Evolutionary conservation across 768 basidiomycete species (phyloP).

Genomic region (Pisolithus albus): DNA sequence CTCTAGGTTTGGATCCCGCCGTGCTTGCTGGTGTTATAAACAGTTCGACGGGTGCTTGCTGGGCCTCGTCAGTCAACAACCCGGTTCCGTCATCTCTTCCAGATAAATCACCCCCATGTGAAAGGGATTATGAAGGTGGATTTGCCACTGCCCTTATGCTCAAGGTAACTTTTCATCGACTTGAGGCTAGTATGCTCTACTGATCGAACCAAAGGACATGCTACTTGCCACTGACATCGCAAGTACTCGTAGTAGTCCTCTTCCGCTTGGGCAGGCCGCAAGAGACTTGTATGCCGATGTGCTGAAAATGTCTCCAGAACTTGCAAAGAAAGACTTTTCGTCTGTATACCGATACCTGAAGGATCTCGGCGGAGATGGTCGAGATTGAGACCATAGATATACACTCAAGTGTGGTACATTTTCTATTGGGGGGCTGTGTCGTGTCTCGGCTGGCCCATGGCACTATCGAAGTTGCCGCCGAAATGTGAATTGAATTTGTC

Average conservation of each 20-base stretch:
- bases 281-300: slow-evolving; percentile 54
- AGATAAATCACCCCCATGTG: slow-evolving; percentile 72
- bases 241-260: slow-evolving; percentile 36
- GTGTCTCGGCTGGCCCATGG: not conserved
- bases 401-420: not conserved
- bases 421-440: no score
- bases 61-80: slow-evolving; percentile 83
- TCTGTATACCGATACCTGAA: slow-evolving; percentile 65
- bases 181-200: not conserved
- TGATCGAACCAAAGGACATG: slow-evolving; percentile 57
- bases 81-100: slow-evolving; percentile 72
- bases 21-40: slow-evolving; percentile 81
- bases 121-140: slow-evolving; percentile 77
- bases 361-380: slow-evolving; percentile 14
- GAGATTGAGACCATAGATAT: not conserved
- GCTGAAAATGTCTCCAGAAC: slow-evolving; percentile 47
- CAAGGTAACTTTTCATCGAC: slow-evolving; percentile 43
- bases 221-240: slow-evolving; percentile 68
- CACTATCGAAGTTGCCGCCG: not conserved
- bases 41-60: slow-evolving; percentile 76
- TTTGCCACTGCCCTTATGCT: slow-evolving; percentile 81
- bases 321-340: slow-evolving; percentile 73
- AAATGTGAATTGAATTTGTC: not conserved
- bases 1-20: slow-evolving; percentile 69
- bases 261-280: slow-evolving; percentile 65